These are phyloP conservation scores for Mrakia blollopis DNA, from an alignment of 768 basidiomycete genomes.

Conservation along the genomic window DNA sequence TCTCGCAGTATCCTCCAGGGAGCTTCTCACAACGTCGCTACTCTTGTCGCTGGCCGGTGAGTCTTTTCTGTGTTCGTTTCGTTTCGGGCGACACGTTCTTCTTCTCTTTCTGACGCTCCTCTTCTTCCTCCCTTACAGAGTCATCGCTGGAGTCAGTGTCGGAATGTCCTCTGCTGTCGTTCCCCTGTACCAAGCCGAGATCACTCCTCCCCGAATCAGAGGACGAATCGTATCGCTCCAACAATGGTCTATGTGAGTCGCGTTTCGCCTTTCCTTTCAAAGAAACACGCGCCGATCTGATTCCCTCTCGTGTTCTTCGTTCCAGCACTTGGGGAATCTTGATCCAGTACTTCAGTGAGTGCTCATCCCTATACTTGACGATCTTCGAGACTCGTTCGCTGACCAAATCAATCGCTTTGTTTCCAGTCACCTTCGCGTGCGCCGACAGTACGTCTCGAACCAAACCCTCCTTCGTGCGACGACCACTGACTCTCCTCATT, in stretches of 20 bases:
- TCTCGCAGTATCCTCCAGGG: conserved; percentile 58
- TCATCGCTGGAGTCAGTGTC: conserved; percentile 64
- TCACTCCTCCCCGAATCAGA: conserved; percentile 53
- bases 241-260: not conserved
- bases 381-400: not conserved
- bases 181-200: conserved; percentile 35
- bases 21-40: conserved; percentile 63
- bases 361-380: not conserved
- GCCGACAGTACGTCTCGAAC: conserved; percentile 42
- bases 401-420: not conserved
- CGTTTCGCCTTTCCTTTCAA: not conserved
- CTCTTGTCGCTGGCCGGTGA: conserved; percentile 60
- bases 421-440: conserved; percentile 51
- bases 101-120: too few relatives aligned
- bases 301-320: conserved; percentile 74
- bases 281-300: conserved; percentile 49
- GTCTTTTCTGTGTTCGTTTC: too few relatives aligned
- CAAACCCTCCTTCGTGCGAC: too few relatives aligned
- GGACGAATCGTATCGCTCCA: not conserved
- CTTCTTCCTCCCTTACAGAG: conserved; percentile 38
- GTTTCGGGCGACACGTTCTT: too few relatives aligned
- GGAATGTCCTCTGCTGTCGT: conserved; percentile 22
- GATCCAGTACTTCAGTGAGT: conserved; percentile 30
- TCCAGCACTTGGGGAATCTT: conserved; percentile 49
- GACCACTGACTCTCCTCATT: too few relatives aligned